phyloP scores from a whole-genome alignment of 176 grass and related monocot genomes.

The Oryza rufipogon region DNA sequence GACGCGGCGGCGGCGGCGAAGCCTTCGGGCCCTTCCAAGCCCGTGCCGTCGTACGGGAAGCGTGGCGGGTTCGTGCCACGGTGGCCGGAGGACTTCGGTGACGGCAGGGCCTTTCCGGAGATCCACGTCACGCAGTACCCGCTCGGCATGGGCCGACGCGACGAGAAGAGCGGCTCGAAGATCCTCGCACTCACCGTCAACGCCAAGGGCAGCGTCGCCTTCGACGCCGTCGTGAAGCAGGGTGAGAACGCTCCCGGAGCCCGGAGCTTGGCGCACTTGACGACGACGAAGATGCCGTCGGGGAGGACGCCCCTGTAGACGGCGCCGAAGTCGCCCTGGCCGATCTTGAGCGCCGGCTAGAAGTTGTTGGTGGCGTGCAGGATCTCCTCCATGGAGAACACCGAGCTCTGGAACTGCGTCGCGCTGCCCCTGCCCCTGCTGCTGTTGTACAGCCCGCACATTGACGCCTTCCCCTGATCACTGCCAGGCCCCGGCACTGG shows the following conservation, averaged over 20 bases:
- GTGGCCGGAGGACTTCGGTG: slow-evolving; percentile 72
- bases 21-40: slow-evolving; percentile 27
- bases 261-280: slow-evolving; percentile 80
- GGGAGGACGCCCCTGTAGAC: slow-evolving; percentile 78
- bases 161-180: slow-evolving; percentile 81
- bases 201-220: slow-evolving; percentile 77
- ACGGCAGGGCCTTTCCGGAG: slow-evolving; percentile 93
- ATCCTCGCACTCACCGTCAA: slow-evolving; percentile 92
- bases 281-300: slow-evolving; percentile 71
- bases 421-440: neutral
- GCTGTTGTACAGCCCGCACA: slow-evolving; percentile 33
- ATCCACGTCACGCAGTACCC: slow-evolving; percentile 90
- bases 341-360: slow-evolving; percentile 72
- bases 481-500: neutral
- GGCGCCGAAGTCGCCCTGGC: slow-evolving; percentile 79
- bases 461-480: slow-evolving; percentile 25
- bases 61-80: slow-evolving; percentile 77
- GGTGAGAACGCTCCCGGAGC: slow-evolving; percentile 67
- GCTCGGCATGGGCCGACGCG: slow-evolving; percentile 82
- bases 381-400: slow-evolving; percentile 81
- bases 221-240: slow-evolving; percentile 96
- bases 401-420: slow-evolving; percentile 42
- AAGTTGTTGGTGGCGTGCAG: slow-evolving; percentile 73
- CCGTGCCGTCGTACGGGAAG: slow-evolving; percentile 74
- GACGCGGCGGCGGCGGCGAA: slow-evolving; percentile 12